A percentile compares a stretch with the other conserved stretches of the same genome.
These are phyloP conservation scores for Durusdinium trenchii DNA, from an alignment of 73 alveolate species.

Conservation along the genomic window DNA sequence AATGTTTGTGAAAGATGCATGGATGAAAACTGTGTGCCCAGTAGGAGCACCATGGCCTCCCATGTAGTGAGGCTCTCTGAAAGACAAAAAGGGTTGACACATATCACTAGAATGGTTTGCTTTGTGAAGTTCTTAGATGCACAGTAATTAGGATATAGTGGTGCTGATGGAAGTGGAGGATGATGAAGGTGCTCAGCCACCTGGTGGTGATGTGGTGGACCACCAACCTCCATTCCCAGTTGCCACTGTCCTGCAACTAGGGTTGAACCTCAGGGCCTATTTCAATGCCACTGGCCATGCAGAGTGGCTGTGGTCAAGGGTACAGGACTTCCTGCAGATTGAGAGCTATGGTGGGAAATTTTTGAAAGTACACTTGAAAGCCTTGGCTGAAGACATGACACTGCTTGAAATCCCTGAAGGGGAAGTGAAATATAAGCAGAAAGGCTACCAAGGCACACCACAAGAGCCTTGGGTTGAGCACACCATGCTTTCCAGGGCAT, in stretches of 20 bases:
- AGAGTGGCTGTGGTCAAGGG: constrained; percentile 37
- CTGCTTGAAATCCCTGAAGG: neutral
- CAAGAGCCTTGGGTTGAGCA: constrained; percentile 4
- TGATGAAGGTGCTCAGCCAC: neutral
- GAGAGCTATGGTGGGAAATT: neutral
- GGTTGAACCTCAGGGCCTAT: constrained; percentile 2
- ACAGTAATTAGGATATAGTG: too few species aligned
- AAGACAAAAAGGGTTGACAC: neutral
- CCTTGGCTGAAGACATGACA: neutral
- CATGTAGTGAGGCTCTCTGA: neutral
- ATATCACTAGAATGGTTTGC: neutral
- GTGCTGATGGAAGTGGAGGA: neutral
- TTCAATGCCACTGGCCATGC: neutral
- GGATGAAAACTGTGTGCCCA: neutral
- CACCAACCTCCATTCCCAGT: neutral
- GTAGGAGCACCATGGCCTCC: neutral
- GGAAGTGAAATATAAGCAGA: neutral
- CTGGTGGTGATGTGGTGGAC: neutral
- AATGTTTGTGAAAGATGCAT: neutral
- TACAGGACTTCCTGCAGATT: neutral
- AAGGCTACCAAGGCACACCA: neutral
- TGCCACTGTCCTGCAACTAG: neutral
- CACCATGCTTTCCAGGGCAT: neutral
- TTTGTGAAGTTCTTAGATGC: neutral
- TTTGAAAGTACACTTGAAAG: neutral